Evolutionary conservation across 768 basidiomycete genomes (phyloP), one percentile per base, ranked within the genome.

Genomic region (Termitomyces sp.): DNA sequence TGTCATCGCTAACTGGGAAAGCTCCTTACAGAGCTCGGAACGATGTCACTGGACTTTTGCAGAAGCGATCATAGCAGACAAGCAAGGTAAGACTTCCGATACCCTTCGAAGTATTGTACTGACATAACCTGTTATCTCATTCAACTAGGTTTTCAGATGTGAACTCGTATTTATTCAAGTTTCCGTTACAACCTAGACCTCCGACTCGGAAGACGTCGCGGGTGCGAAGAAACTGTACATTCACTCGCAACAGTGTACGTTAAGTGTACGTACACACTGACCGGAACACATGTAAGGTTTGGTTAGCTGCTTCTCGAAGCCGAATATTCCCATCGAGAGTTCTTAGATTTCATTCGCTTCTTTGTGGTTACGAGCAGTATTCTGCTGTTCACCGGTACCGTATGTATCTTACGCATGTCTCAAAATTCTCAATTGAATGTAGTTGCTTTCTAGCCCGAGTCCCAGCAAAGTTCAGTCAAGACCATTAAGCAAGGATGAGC

Each of bases 1-100:
- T 44, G 64, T 63, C 35, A 35, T 71, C 35, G 66, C 62, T n/a
- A 66, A 68, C 38, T 70, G 70, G 71, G 68, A 71, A 55, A 64
- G 59, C 28, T 68, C 65, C 15, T 42, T 72, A 22, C 55, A 63
- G 22, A 56, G 59, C 7, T 61, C 65, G 18, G 68, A 70, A 22
- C 55, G 44, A 11, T 70, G 59, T 18, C 62, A 67, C 24, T 69
- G 68, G 69, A 64, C 49, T n/a, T 70, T 67, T 58, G 67, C 65
- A 15, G 71, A 70, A 57, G 61, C 28, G 5, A 66, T 69, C 16
- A 64, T 68, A 1, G 53, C 58, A 38, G 66, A 58, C 16, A 70
- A 67, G 48, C 64, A 51, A 56, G 45, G 69, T 67, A 18, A 58
- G 66, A 48, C 8, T 39, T 2, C 28, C 3, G 18, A 42, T 18